These are phyloP conservation scores for Themeda triandra DNA, from an alignment of 176 grass and related monocot species.

Conservation along the genomic window DNA sequence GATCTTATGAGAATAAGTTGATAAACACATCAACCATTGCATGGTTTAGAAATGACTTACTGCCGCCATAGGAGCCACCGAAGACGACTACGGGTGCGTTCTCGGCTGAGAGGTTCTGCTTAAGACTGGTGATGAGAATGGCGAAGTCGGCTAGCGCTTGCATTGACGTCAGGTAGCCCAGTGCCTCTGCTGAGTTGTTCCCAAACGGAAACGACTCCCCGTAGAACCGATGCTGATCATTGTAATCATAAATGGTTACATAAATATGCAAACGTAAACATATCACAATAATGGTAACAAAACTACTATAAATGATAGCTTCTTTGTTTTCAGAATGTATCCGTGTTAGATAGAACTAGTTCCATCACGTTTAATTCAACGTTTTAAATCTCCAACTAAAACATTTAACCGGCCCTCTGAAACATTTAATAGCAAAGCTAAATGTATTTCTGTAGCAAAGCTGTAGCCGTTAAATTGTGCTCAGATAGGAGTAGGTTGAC, in stretches of 20 bases:
- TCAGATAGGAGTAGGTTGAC: too few relatives aligned
- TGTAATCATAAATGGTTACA: neutral
- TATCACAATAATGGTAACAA: neutral
- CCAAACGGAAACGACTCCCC: conserved; percentile 87
- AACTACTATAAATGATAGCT: neutral
- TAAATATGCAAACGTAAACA: neutral
- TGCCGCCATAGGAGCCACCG: conserved; percentile 90
- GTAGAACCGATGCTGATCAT: conserved; percentile 82
- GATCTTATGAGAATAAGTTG: neutral
- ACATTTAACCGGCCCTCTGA: too few relatives aligned
- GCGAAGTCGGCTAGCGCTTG: conserved; percentile 92
- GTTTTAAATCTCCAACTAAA: too few relatives aligned
- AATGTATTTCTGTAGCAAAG: too few relatives aligned
- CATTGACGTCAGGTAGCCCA: conserved; percentile 89
- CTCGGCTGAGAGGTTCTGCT: conserved; percentile 72
- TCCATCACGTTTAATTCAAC: neutral
- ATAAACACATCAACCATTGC: neutral
- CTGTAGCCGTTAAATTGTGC: too few relatives aligned
- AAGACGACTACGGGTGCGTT: conserved; percentile 80
- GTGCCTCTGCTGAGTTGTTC: conserved; percentile 42
- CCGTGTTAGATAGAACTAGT: neutral
- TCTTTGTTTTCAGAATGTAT: neutral
- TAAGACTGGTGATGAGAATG: conserved; percentile 74
- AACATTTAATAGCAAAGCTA: too few relatives aligned
- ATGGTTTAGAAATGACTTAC: conserved; percentile 35